phyloP scores from a whole-genome alignment of 148 eudicot genomes.

The Dianthus caryophyllus region DNA sequence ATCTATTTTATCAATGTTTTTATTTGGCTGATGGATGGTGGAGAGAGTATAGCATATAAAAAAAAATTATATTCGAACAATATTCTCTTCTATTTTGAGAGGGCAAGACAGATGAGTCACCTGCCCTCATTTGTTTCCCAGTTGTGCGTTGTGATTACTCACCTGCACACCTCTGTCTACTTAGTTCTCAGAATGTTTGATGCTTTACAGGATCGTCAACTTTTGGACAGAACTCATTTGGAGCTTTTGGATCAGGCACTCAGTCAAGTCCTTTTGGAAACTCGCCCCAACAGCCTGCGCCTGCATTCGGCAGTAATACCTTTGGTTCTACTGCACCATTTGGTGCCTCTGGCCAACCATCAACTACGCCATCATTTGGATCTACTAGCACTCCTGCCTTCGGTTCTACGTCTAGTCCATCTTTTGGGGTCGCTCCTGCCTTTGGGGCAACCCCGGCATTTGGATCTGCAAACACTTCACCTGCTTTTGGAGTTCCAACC shows the following conservation, averaged over 20 bases:
- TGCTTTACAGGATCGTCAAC: conserved; percentile 51
- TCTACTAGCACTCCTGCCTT: conserved; percentile 42
- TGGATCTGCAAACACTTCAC: conserved; percentile 51
- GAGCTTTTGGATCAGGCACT: conserved; percentile 69
- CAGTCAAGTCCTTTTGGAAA: conserved; percentile 88
- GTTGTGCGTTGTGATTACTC: no score
- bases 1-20: no score
- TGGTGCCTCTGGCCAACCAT: conserved; percentile 72
- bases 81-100: not conserved
- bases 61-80: not conserved
- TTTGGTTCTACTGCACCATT: conserved; percentile 73
- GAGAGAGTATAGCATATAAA: not conserved
- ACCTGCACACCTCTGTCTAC: no score
- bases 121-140: no score
- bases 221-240: conserved; percentile 72
- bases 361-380: conserved; percentile 65
- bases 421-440: conserved; percentile 41
- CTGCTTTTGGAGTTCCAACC: conserved; percentile 52
- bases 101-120: not conserved
- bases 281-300: conserved; percentile 77
- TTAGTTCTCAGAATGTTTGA: no score
- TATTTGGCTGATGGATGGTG: not conserved
- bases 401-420: conserved; percentile 35
- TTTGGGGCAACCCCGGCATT: conserved; percentile 46
- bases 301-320: conserved; percentile 69